Evolutionary conservation across 257 asterid genomes (phyloP), one percentile per base, ranked within the genome.

Genomic region (Fraxinus pennsylvanica): DNA sequence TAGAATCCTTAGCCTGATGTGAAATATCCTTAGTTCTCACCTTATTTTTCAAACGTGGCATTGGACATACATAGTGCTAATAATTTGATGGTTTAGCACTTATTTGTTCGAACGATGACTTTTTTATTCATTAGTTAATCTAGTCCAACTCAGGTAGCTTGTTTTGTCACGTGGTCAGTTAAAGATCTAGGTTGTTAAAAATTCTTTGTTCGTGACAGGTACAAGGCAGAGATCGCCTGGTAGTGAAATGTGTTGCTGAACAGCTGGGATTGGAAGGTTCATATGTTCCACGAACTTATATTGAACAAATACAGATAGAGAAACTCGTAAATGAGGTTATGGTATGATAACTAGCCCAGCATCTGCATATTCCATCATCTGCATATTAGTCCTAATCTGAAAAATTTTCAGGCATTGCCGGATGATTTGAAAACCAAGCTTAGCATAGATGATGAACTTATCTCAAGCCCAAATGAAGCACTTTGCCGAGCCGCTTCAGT

Each of bases 221-320:
- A 67, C 99, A 94, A 90, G 99, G 99, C 81, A 87, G 90, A 84
- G 98, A 96, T 71, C 94, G 99, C 47, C 72, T 84, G 32, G 78
- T 84, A 30, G 93, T 96, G 66, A 89, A 86, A 82, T 73, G 77
- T 73, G 86, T 91, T 61, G 98, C 97, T 6, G 96, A 92, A 59
- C 91, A 92, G 85, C 93, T 96, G 78, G 97, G 91, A 25, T 75
- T 94, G 89, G 97, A 91, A 65, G 97, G 97, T 66, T 90, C 99
- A 77, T 96, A 90, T 73, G 84, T 89, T 77, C 96, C 99, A 0
- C 92, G 93, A 41, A 96, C 99, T 75, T 94, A 96, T 74, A 96
- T 96, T 54, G 97, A 96, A 87, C 98, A 96, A 86, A 96, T 96
- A 76, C 99, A 96, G 84, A 81, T 96, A 83, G 99, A 96, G 88